Evolutionary conservation across 768 basidiomycete genomes (phyloP).

Genomic region (Hydnomerulius pinastri): DNA sequence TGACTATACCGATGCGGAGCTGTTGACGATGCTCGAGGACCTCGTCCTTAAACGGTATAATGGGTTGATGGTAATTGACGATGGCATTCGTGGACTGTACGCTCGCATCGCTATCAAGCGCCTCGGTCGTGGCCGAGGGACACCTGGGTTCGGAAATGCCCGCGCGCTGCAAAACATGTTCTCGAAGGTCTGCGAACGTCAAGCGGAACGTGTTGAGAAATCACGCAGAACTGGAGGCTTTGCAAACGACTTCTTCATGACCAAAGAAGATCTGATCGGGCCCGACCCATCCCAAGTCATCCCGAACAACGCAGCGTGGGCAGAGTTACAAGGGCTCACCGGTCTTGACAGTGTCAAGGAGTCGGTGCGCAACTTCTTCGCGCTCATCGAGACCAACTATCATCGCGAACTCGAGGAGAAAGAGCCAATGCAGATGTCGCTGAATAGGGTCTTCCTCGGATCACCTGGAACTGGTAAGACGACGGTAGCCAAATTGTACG

Average conservation of each 20-base stretch:
- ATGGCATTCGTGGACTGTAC: conserved; percentile 55
- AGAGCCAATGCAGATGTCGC: conserved; percentile 51
- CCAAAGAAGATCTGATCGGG: conserved; percentile 61
- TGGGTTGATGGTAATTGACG: conserved; percentile 56
- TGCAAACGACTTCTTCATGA: conserved; percentile 53
- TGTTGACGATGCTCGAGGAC: conserved; percentile 55
- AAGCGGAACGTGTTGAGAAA: conserved; percentile 50
- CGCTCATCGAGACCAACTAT: conserved; percentile 54
- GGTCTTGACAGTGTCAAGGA: conserved; percentile 62
- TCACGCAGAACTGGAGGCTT: conserved; percentile 39
- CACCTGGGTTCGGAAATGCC: conserved; percentile 67
- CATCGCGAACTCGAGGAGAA: conserved; percentile 58
- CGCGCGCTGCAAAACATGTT: conserved; percentile 58
- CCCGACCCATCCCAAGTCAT: conserved; percentile 58
- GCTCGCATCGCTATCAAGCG: conserved; percentile 58
- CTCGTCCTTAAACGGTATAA: conserved; percentile 46
- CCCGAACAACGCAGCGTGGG: conserved; percentile 49
- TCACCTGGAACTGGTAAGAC: conserved; percentile 76
- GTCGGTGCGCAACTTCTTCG: conserved; percentile 48
- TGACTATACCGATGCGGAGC: conserved; percentile 61
- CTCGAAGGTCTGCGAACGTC: conserved; percentile 47
- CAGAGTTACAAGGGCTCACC: conserved; percentile 49
- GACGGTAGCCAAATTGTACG: conserved; percentile 67
- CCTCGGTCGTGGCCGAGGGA: conserved; percentile 60
- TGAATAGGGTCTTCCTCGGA: conserved; percentile 68